Base-by-base conservation (phyloP, 768 basidiomycete species). In the Mycena albidolilacea region DNA sequence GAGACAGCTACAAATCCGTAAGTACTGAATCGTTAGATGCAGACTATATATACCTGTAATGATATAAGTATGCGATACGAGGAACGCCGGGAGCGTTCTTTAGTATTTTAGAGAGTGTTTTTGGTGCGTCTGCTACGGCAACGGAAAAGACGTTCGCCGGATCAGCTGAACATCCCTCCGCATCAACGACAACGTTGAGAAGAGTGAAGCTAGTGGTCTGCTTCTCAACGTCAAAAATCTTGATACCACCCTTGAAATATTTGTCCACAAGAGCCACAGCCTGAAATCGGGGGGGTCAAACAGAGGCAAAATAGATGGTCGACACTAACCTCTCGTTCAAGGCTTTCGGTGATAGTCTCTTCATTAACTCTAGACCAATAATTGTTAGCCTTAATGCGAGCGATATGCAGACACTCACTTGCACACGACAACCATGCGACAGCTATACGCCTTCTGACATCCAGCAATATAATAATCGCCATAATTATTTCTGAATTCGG, bases 381-480 rank as follows among this genome's bases (percentile, higher is more conserved):
- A 41, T 44, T 17, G 55, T 50, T 7, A 55, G 6, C 14, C 10
- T 37, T 3, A 48, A n/a, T 19, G 15, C 30, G 37, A 59, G 35
- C 19, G 12, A 17, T 35, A 23, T 52, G 17, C n/a, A 17, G 39
- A 43, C 11, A 75, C 76, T 46, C 67, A 75, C 76, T 73, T 72
- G 70, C 77, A 77, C 3, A 72, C 75, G 37, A 74, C 72, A 9
- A 74, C 66, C 77, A 77, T 77, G 6, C 75, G 67, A 74, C 75
- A 77, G 9, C 72, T 73, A 38, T 76, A 77, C 41, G 67, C 70
- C 9, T 68, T 67, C 39, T 68, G 64, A 30, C 44, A 65, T 12
- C 77, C 77, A 1, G 75, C 77, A 23, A 77, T 72, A 52, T 76
- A 77, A 57, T 77, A 77, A 64, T 77, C 75, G 3, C 77, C 77